These are phyloP conservation scores for Fraxinus velutina DNA, from an alignment of 305 asterid species.

Conservation along the genomic window DNA sequence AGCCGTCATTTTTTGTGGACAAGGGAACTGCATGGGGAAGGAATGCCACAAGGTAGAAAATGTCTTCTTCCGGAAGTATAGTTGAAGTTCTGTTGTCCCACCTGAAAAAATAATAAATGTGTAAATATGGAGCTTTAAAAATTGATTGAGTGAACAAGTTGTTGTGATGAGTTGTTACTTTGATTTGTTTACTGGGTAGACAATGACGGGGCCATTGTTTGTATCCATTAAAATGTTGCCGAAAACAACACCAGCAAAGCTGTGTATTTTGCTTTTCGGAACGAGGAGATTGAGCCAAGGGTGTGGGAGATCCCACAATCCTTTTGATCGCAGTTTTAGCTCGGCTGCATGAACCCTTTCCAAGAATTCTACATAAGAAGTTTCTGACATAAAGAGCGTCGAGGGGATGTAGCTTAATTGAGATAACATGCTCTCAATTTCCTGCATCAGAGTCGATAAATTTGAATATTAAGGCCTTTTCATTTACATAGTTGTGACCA, in stretches of 20 bases:
- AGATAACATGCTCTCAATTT: constrained; percentile 54
- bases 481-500: neutral
- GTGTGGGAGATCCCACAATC: constrained; percentile 84
- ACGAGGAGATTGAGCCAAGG: constrained; percentile 89
- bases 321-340: constrained; percentile 48
- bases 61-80: constrained; percentile 73
- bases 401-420: constrained; percentile 65
- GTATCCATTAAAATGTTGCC: constrained; percentile 63
- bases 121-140: neutral
- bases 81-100: constrained; percentile 81
- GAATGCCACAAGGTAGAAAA: constrained; percentile 78
- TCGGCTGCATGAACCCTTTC: constrained; percentile 85
- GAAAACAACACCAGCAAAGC: constrained; percentile 59
- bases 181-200: constrained; percentile 76
- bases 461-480: neutral
- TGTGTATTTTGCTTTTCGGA: constrained; percentile 63
- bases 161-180: constrained; percentile 40
- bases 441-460: constrained; percentile 42
- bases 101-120: constrained; percentile 45
- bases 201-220: constrained; percentile 70
- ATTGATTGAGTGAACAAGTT: constrained; percentile 6
- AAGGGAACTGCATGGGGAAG: constrained; percentile 65
- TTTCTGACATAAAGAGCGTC: constrained; percentile 60
- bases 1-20: constrained; percentile 43
- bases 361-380: constrained; percentile 66